Conservation (phyloP, 208 protist species). For the Leishmania tropica region DNA sequence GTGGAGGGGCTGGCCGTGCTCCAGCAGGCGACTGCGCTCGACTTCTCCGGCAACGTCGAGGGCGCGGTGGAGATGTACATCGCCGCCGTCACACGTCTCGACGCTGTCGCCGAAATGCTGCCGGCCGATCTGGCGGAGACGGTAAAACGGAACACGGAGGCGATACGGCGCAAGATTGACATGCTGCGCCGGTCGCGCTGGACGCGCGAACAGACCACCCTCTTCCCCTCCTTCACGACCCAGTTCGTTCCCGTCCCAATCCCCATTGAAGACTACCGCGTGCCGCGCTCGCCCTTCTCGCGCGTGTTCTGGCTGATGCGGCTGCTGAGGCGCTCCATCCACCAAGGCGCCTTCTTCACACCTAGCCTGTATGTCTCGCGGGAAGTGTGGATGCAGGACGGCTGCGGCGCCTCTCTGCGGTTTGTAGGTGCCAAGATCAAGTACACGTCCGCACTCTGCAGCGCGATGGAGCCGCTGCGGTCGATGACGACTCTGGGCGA, state of each 20-base stretch:
- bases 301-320: constrained; percentile 87
- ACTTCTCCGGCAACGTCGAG: constrained; percentile 58
- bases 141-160: constrained; percentile 55
- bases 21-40: constrained; percentile 72
- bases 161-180: constrained; percentile 63
- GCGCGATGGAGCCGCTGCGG: constrained; percentile 61
- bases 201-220: constrained; percentile 38
- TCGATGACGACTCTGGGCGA: constrained; percentile 60
- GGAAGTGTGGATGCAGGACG: constrained; percentile 80
- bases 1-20: constrained; percentile 69
- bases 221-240: constrained; percentile 66
- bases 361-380: constrained; percentile 76
- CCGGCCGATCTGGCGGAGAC: constrained; percentile 52
- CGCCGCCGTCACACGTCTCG: constrained; percentile 50
- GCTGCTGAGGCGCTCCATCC: constrained; percentile 68
- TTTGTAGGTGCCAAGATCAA: constrained; percentile 64
- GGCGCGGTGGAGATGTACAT: constrained; percentile 74
- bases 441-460: constrained; percentile 69
- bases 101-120: constrained; percentile 49
- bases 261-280: constrained; percentile 68
- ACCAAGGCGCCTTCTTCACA: constrained; percentile 74
- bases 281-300: constrained; percentile 42
- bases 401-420: constrained; percentile 42
- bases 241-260: constrained; percentile 59
- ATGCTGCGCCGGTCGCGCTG: constrained; percentile 51